These are phyloP conservation scores for Tylopilus subfusipes DNA, from an alignment of 768 basidiomycete genomes.

Conservation along the genomic window DNA sequence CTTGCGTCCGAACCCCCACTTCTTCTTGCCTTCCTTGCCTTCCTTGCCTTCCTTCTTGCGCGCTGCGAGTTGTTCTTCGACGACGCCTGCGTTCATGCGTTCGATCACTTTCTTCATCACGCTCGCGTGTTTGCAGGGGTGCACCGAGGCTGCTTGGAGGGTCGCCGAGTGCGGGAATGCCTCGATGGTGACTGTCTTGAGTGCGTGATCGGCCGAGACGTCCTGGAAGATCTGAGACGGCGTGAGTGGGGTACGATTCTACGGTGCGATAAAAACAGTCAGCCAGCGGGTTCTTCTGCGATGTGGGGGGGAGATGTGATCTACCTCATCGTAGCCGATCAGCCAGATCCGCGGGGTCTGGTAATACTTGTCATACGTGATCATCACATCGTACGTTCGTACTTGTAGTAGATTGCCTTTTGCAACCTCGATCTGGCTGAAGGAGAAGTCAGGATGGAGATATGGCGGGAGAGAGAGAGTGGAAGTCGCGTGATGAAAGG, in stretches of 20 bases:
- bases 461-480: not conserved
- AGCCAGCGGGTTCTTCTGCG: not conserved
- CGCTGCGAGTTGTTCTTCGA: slow-evolving; percentile 75
- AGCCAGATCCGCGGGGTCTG: slow-evolving; percentile 98
- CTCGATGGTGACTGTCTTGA: slow-evolving; percentile 99
- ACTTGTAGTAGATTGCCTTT: slow-evolving; percentile 90
- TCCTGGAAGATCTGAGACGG: slow-evolving; percentile 95
- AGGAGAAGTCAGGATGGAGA: not conserved
- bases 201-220: slow-evolving; percentile 93
- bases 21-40: slow-evolving; percentile 63
- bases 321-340: slow-evolving; percentile 93
- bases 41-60: slow-evolving; percentile 49
- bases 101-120: slow-evolving; percentile 99
- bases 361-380: slow-evolving; percentile 99
- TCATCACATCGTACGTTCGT: slow-evolving; percentile 98
- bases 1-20: slow-evolving; percentile 81
- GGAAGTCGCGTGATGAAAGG: not conserved
- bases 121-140: slow-evolving; percentile 97
- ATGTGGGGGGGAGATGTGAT: not conserved
- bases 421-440: slow-evolving; percentile 59
- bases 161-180: slow-evolving; percentile 91
- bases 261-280: not conserved
- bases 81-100: slow-evolving; percentile 89
- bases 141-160: slow-evolving; percentile 87
- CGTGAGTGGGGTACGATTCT: slow-evolving; percentile 87